These are phyloP conservation scores for Gracilaria caudata DNA, from an alignment of 23 red algal species.

Conservation along the genomic window DNA sequence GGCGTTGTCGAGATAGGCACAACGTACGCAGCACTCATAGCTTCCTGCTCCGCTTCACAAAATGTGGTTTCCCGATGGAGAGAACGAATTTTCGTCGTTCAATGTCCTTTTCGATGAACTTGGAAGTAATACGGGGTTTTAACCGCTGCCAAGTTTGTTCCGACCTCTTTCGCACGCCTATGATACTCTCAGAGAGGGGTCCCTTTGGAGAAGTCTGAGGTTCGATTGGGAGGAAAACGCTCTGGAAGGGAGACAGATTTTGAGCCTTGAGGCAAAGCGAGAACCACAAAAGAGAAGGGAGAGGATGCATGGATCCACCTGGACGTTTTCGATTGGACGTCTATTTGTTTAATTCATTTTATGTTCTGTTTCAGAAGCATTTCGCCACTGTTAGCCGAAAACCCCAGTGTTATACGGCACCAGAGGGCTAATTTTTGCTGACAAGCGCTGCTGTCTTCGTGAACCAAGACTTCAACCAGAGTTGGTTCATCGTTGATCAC, in stretches of 20 bases:
- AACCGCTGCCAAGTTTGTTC: neutral
- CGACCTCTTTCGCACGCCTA: too few relatives aligned
- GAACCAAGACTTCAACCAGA: too few relatives aligned
- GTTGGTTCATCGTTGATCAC: too few relatives aligned
- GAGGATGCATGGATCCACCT: conserved; percentile 15
- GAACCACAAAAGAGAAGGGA: neutral
- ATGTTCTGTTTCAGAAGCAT: neutral
- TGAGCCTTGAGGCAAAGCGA: neutral
- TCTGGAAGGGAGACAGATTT: neutral
- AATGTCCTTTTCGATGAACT: neutral
- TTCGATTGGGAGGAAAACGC: neutral
- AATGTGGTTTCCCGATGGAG: neutral
- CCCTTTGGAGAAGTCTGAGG: neutral
- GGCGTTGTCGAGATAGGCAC: conserved; percentile 30
- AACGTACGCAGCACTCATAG: conserved; percentile 55
- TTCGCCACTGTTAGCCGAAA: too few relatives aligned
- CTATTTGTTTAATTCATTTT: neutral
- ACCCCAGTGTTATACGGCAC: too few relatives aligned
- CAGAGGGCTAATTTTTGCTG: too few relatives aligned
- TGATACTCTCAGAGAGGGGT: neutral
- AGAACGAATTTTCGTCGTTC: neutral
- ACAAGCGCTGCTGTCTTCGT: too few relatives aligned
- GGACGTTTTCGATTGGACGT: neutral
- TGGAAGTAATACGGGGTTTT: neutral
- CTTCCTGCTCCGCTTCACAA: neutral